phyloP scores from a whole-genome alignment of 805 yeast species.

The Candida awuae region DNA sequence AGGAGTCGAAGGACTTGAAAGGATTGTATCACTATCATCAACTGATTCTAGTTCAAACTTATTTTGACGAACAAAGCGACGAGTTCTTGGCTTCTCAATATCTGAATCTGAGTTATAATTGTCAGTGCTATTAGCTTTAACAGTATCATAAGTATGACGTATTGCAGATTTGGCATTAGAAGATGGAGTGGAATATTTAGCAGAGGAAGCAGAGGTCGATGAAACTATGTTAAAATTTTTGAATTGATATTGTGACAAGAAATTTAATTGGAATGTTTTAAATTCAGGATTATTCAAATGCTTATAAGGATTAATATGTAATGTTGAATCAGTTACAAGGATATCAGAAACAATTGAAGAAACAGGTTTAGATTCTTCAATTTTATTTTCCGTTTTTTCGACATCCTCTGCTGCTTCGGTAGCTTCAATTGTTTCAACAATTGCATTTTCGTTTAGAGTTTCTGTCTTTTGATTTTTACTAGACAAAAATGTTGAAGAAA shows the following conservation, averaged over 20 bases:
- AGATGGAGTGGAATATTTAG: conserved; percentile 2
- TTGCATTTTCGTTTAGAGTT: neutral
- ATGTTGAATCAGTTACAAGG: conserved; percentile 11
- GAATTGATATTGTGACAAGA: conserved; percentile 44
- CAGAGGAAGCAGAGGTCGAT: conserved; percentile 4
- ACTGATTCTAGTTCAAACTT: conserved; percentile 27
- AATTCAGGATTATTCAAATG: conserved; percentile 35
- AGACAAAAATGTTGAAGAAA: neutral
- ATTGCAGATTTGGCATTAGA: conserved; percentile 4
- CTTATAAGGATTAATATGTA: conserved; percentile 44
- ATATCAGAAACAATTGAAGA: neutral
- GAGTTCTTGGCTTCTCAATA: conserved; percentile 50
- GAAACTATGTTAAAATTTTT: conserved; percentile 13
- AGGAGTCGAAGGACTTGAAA: conserved; percentile 29
- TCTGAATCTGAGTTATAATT: conserved; percentile 24
- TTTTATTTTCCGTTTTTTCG: no score
- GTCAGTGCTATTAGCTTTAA: conserved; percentile 10
- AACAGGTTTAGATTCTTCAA: no score
- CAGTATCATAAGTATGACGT: conserved; percentile 6
- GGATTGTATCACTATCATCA: conserved; percentile 17
- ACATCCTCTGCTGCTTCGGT: no score
- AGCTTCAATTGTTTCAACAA: neutral
- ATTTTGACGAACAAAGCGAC: conserved; percentile 36
- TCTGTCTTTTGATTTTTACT: neutral
- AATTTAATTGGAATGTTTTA: conserved; percentile 42